Percentiles rank a stretch among this genome's conserved stretches.
Conservation (phyloP, 345 rosid genomes). For the Rubroshorea leprosula region DNA sequence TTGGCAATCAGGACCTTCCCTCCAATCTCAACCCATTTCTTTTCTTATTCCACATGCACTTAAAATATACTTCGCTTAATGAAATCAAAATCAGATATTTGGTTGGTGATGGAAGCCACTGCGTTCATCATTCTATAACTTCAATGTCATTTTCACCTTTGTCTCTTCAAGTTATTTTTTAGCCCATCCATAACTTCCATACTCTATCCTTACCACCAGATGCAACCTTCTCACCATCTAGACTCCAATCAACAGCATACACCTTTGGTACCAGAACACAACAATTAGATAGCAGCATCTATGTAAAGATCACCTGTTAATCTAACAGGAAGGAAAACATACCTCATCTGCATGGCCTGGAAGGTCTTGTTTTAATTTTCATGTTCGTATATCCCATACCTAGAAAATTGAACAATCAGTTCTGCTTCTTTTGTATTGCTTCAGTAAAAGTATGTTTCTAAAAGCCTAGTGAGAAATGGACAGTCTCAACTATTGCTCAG, state of each 20-base stretch:
- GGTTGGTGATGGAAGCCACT: no score
- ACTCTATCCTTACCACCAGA: constrained; percentile 92
- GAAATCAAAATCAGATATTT: no score
- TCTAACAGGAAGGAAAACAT: constrained; percentile 8
- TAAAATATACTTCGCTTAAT: no score
- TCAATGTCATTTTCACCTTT: no score
- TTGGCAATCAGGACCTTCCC: no score
- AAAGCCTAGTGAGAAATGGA: background rate
- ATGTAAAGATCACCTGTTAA: background rate
- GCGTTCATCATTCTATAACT: no score
- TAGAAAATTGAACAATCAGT: background rate
- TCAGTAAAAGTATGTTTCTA: background rate
- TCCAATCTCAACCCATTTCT: no score
- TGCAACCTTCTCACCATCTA: constrained; percentile 96
- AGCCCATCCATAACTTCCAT: constrained; percentile 93
- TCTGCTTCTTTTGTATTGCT: background rate
- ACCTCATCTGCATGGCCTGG: constrained; percentile 86
- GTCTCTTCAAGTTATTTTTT: constrained; percentile 16
- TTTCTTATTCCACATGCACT: no score
- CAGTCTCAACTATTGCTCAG: no score
- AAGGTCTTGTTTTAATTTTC: background rate
- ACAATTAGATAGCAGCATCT: constrained; percentile 7
- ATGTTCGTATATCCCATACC: background rate
- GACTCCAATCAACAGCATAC: constrained; percentile 97
- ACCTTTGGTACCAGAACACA: constrained; percentile 40